These are phyloP conservation scores for Ophiostoma perfectum DNA, from an alignment of 2,329 filamentous ascomycete genomes.

Conservation along the genomic window DNA sequence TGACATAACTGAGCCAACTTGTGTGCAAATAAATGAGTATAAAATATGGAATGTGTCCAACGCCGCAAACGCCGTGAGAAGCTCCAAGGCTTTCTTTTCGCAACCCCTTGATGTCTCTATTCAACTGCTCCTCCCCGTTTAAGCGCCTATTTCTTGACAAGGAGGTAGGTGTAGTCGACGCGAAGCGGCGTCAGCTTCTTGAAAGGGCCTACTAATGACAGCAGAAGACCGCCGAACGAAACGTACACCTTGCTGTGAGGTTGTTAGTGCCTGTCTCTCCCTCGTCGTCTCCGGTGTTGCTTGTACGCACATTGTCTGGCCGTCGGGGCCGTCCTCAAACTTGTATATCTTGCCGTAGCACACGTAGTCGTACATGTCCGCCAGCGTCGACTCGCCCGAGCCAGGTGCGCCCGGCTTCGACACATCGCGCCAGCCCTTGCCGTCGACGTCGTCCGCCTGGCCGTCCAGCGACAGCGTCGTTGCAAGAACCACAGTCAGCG, in stretches of 20 bases:
- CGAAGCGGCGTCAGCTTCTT: slow-evolving; percentile 89
- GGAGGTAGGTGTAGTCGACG: slow-evolving; percentile 88
- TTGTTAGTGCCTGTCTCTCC: slow-evolving; percentile 11
- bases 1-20: not conserved
- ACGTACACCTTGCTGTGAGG: slow-evolving; percentile 76
- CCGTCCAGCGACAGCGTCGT: slow-evolving; percentile 85
- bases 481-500: slow-evolving; percentile 73
- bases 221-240: slow-evolving; percentile 85
- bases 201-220: slow-evolving; percentile 88
- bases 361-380: slow-evolving; percentile 82
- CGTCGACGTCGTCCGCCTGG: slow-evolving; percentile 58
- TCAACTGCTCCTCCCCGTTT: not conserved
- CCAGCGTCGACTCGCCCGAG: slow-evolving; percentile 52
- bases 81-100: not conserved
- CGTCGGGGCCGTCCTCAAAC: slow-evolving; percentile 73
- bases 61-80: slow-evolving; percentile 7
- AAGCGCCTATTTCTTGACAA: slow-evolving; percentile 78
- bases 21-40: not conserved
- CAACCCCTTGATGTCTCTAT: not conserved
- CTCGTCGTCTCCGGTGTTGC: not conserved
- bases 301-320: slow-evolving; percentile 72
- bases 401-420: slow-evolving; percentile 41
- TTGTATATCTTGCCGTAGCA: slow-evolving; percentile 85
- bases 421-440: slow-evolving; percentile 78
- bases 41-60: not conserved